Evolutionary conservation across 148 eudicot genomes (phyloP), one percentile per base, ranked within the genome.

Genomic region (Beta vulgaris): DNA sequence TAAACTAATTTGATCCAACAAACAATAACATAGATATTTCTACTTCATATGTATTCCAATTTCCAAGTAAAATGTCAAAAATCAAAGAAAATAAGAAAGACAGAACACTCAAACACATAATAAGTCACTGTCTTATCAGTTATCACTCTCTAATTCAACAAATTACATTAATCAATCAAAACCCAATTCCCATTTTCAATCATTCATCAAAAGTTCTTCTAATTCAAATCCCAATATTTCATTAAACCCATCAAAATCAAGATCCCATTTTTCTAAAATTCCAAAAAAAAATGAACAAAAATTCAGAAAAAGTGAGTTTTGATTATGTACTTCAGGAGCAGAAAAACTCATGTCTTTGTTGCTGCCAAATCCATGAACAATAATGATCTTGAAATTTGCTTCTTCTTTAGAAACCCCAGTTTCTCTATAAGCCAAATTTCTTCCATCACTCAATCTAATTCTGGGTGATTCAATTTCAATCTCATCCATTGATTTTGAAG

Each of bases 321-420:
- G 48, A 53, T 32, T 25, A 63, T n/a, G 23, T 85, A 93, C 98
- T 79, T 90, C 85, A 44, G 98, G 83, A 11, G 87, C 89, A 69
- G 79, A 67, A 67, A 93, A 87, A 65, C 85, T 81, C 88, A 91
- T 85, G 11, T 93, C 95, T 69, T 91, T 93, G 26, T 83, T 84
- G 74, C 91, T 90, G 23, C 85, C 97, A 77, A 87, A 87, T 11
- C 97, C 98, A 84, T 93, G 98, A 81, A 87, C 87, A 73, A 91
- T 72, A 66, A 93, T 85, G 60, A 93, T 74, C 82, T 81, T 90
- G 78, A 85, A 87, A 26, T 68, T 68, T 25, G 98, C 87, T 31
- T 73, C 71, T 26, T 83, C 84, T 75, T 82, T 93, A 59, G 88
- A 78, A 42, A 88, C 95, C 25, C 95, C 97, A 67, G 77, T 74